Evolutionary conservation across 306 rosid species (phyloP), one percentile per base, ranked within the genome.

Genomic region (Vigna trinervia): DNA sequence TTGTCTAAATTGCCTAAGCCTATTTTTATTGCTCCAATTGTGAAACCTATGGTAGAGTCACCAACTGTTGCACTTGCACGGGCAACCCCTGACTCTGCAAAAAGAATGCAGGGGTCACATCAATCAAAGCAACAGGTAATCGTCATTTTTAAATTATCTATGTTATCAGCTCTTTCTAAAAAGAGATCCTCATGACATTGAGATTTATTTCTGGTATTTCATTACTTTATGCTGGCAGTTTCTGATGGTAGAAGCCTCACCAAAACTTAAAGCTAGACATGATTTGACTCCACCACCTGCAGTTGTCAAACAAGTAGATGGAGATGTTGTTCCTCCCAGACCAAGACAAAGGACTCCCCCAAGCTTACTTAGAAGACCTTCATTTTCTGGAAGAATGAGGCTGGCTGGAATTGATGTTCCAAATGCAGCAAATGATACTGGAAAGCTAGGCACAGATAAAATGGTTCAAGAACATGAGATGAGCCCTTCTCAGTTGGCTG

Each of bases 311-410:
- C 97, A 83, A 74, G 76, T 78, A 66, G 86, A 81, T 67, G 99
- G 86, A 70, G 98, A 91, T 75, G 97, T 96, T 74, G 73, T 86
- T 89, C 78, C 89, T 80, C 64, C 91, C 13, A 96, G 78, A 81
- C 78, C 89, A 46, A 86, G 93, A 85, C 97, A 86, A 85, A 84
- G 80, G 86, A 96, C 96, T 52, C 98, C 99, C 26, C 96, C 99
- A n/a, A 81, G 69, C 75, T 71, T 87, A 63, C 88, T 84, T 48
- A 83, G 86, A 75, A 89, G 93, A 34, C 77, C 89, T 28, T 75
- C 97, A 20, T 91, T 89, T 85, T 84, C 90, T 1, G 89, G 77
- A 53, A 81, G 88, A 75, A 78, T 79, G 84, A 91, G 82, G 90
- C 88, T 87, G 81, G 82, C 75, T 8, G 96, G 88, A 78, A 30